Conservation (phyloP, 768 basidiomycete species). For the Russula brevipes region DNA sequence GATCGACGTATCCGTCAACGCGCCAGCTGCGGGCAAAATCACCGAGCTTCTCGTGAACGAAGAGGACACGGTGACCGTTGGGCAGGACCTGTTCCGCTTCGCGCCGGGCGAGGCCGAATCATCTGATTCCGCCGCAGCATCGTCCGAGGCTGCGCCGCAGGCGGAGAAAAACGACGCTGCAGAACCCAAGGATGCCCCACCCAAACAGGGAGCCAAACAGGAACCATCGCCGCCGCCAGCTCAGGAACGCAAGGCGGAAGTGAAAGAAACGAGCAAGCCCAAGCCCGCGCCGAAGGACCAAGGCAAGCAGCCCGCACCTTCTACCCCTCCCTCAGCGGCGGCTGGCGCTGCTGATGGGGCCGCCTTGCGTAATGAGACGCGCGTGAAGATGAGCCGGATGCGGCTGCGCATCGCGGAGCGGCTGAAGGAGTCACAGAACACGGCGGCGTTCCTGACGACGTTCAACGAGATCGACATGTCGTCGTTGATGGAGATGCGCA, state of each 20-base stretch:
- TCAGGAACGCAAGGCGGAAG: slow-evolving; percentile 35
- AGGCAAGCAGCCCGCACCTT: slow-evolving; percentile 23
- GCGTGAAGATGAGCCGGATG: slow-evolving; percentile 99
- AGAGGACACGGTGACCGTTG: slow-evolving; percentile 91
- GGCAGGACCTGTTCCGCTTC: slow-evolving; percentile 89
- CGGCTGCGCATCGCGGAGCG: slow-evolving; percentile 94
- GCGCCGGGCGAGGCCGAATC: slow-evolving; percentile 56
- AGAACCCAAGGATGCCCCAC: slow-evolving; percentile 36
- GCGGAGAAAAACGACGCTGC: slow-evolving; percentile 38
- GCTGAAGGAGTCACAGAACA: slow-evolving; percentile 96
- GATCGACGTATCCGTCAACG: slow-evolving; percentile 98
- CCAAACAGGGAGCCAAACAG: slow-evolving; percentile 32
- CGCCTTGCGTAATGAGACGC: slow-evolving; percentile 70
- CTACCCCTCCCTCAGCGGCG: slow-evolving; percentile 3
- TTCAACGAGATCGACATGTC: slow-evolving; percentile 99
- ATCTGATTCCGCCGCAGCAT: slow-evolving; percentile 22
- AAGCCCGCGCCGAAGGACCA: slow-evolving; percentile 24
- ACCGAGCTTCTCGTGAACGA: slow-evolving; percentile 81
- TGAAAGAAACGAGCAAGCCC: slow-evolving; percentile 35
- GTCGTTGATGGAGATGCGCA: slow-evolving; percentile 82
- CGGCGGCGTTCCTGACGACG: slow-evolving; percentile 93
- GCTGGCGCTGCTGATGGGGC: slow-evolving; percentile 38
- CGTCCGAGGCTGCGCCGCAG: slow-evolving; percentile 26
- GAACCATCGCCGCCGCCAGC: slow-evolving; percentile 39
- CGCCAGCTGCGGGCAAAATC: slow-evolving; percentile 82